Evolutionary conservation across 768 basidiomycete species (phyloP), one percentile per base, ranked within the genome.

Genomic region (Rhodosporidiobolus sp.): DNA sequence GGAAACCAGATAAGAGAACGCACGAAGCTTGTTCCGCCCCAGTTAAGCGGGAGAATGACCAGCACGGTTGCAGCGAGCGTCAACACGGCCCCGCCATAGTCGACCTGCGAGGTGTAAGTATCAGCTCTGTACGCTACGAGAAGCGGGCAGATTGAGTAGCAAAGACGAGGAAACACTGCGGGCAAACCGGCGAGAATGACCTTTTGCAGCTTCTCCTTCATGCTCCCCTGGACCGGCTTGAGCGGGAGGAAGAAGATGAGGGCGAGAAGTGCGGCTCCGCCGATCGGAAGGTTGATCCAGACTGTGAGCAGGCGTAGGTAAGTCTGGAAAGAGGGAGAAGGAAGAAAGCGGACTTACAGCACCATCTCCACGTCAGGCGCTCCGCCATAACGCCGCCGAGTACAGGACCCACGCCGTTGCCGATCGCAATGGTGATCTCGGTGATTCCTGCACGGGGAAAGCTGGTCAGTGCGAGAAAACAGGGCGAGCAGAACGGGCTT

Each of bases 11-110:
- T 43, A 14, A 43, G 38, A 43, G 14, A 43, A 43, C 38, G 38
- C 38, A 43, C 38, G 75, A 89, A 90, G 3, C 86, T 87, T 0
- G 87, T 85, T 0, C 90, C 89, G 35, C 89, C 88, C 89, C 89
- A 90, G 43, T 89, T 89, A 24, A 91, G 83, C 0, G 89, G 89
- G 14, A 90, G 81, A 62, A 91, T 85, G 30, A 91, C 80, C 3
- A 90, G 82, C 4, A 86, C 84, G 60, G 81, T 78, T 54, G 81
- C 83, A 2, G 79, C 80, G n/a, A 83, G 76, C 1, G 81, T 82
- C 34, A 83, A 72, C 16, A 79, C 22, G 0, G 78, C 79, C 7
- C 83, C 83, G 17, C 69, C 68, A 32, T 78, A 79, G 68, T 79
- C 78, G 56, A 79, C 81, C 38, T 43, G 38, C 38, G 14, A 7